Evolutionary conservation across 164 flowering plant genomes (phyloP).

Genomic region (Chloranthus sessilifolius): DNA sequence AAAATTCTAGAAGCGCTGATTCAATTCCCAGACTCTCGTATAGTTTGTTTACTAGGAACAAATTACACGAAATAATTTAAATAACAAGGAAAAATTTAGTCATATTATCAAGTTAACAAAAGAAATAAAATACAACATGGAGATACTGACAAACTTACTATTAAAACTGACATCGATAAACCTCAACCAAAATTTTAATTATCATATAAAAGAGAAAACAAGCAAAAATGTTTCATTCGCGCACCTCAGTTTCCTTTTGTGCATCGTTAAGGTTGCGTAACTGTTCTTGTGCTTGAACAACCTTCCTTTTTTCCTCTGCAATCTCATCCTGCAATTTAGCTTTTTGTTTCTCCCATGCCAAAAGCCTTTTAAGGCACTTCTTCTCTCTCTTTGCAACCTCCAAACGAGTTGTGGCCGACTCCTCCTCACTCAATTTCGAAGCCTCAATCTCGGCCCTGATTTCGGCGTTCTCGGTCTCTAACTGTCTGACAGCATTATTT

Average conservation of each 20-base stretch:
- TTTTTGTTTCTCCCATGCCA: constrained; percentile 92
- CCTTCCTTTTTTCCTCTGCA: constrained; percentile 61
- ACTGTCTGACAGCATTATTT: constrained; percentile 76
- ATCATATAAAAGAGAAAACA: no score
- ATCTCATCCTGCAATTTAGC: constrained; percentile 80
- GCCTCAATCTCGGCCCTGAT: constrained; percentile 98
- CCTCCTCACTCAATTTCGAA: constrained; percentile 89
- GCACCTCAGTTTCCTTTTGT: constrained; percentile 78
- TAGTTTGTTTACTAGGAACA: no score
- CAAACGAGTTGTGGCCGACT: constrained; percentile 64
- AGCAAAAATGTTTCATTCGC: not conserved
- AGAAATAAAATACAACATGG: no score
- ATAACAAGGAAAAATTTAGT: no score
- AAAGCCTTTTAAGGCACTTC: constrained; percentile 69
- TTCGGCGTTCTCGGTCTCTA: constrained; percentile 96
- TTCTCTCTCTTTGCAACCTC: constrained; percentile 93
- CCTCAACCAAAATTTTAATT: no score
- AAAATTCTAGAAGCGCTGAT: no score
- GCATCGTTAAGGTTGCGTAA: constrained; percentile 40
- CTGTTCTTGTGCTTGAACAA: constrained; percentile 47
- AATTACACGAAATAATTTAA: no score
- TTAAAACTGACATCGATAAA: no score
- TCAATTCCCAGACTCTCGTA: no score
- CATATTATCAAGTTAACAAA: no score
- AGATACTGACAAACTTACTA: no score